A percentile compares a stretch with the other conserved stretches of the same genome.
These are phyloP conservation scores for Scopulariopsis brevicaulis DNA, from an alignment of 2,329 filamentous ascomycete species.

Conservation along the genomic window DNA sequence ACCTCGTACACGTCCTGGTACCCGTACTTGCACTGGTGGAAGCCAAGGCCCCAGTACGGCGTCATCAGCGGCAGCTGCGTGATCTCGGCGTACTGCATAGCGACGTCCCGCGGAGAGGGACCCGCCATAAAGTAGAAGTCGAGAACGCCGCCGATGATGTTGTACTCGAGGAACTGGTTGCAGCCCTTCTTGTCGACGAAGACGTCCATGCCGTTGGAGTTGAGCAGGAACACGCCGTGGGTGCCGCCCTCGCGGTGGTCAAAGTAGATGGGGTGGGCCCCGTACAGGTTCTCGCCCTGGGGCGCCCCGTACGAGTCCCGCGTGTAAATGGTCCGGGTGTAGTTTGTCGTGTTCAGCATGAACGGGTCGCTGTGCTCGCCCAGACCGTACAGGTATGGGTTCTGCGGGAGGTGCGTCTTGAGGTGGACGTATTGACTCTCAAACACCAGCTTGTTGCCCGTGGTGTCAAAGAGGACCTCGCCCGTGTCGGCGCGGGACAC, in stretches of 20 bases:
- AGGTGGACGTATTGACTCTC: constrained; percentile 69
- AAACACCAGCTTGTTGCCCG: constrained; percentile 55
- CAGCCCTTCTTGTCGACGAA: constrained; percentile 53
- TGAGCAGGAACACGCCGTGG: constrained; percentile 58
- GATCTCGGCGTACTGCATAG: constrained; percentile 46
- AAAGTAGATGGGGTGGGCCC: constrained; percentile 64
- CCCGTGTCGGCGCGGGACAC: constrained; percentile 30
- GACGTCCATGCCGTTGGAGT: constrained; percentile 68
- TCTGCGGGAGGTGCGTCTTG: constrained; percentile 55
- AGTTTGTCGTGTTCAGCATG: constrained; percentile 52
- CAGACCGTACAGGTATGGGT: constrained; percentile 65
- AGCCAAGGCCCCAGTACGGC: constrained; percentile 52
- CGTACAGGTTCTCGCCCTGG: constrained; percentile 55
- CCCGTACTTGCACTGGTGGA: constrained; percentile 52
- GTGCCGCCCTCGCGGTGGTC: constrained; percentile 52
- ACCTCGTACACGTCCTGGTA: constrained; percentile 54
- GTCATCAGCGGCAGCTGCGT: constrained; percentile 47
- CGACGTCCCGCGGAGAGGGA: constrained; percentile 43
- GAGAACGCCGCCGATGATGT: constrained; percentile 63
- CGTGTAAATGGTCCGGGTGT: constrained; percentile 50
- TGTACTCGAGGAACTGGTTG: constrained; percentile 67
- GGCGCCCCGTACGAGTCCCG: constrained; percentile 55
- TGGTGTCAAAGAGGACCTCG: constrained; percentile 58
- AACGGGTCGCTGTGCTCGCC: constrained; percentile 68
- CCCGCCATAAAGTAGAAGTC: constrained; percentile 60